Conservation (phyloP, 371 early-diverging fungal species). For the Choanephora cucurbitarum region DNA sequence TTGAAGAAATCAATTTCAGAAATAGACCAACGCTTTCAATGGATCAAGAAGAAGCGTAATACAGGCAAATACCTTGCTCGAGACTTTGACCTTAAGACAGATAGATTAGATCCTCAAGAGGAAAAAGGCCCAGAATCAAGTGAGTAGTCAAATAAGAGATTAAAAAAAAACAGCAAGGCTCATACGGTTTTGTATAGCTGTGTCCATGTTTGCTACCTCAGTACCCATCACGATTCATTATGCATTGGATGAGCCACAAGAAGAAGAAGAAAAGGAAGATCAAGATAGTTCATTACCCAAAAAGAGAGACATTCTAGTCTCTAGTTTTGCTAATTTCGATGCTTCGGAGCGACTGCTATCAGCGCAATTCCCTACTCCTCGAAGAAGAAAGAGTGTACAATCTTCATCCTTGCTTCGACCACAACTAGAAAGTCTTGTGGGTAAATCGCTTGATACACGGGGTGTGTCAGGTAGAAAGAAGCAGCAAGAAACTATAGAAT, state of each 20-base stretch:
- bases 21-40: constrained; percentile 19
- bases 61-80: constrained; percentile 22
- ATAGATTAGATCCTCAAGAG: neutral
- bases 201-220: constrained; percentile 30
- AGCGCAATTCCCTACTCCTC: constrained; percentile 23
- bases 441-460: constrained; percentile 30
- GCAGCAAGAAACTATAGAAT: constrained; percentile 2
- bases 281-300: constrained; percentile 2
- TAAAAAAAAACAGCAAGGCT: neutral
- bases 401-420: constrained; percentile 15
- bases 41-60: constrained; percentile 27
- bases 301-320: constrained; percentile 20
- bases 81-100: constrained; percentile 24
- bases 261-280: neutral
- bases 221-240: constrained; percentile 29
- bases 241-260: constrained; percentile 5
- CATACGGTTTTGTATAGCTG: constrained; percentile 2
- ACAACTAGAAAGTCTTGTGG: constrained; percentile 24
- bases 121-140: neutral
- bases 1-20: constrained; percentile 20
- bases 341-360: constrained; percentile 28
- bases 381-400: constrained; percentile 17
- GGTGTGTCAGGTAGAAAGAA: constrained; percentile 18
- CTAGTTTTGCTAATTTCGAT: constrained; percentile 30
- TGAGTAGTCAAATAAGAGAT: no score